Conservation (phyloP, 2,329 filamentous ascomycete species). For the Clonostachys byssicola region DNA sequence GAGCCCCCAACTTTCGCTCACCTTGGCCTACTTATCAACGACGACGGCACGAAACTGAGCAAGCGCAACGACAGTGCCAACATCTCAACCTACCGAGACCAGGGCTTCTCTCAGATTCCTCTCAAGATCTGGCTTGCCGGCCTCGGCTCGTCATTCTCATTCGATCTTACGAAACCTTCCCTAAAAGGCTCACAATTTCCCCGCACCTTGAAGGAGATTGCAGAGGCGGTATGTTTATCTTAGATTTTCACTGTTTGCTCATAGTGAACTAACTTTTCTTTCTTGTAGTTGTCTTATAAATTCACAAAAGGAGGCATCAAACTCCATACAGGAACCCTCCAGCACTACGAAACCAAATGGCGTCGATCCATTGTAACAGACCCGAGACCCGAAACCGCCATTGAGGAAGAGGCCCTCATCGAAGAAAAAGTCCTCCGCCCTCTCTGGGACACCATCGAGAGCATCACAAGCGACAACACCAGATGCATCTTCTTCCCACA, state of each 20-base stretch:
- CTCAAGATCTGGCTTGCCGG: slow-evolving; percentile 80
- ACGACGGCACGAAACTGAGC: slow-evolving; percentile 72
- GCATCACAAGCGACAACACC: background rate
- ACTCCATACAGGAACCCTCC: slow-evolving; percentile 75
- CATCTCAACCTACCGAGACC: slow-evolving; percentile 44
- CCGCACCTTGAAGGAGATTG: slow-evolving; percentile 56
- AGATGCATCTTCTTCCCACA: background rate
- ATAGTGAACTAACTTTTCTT: background rate
- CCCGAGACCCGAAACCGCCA: background rate
- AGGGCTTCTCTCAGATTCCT: slow-evolving; percentile 41
- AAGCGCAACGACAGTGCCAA: slow-evolving; percentile 65
- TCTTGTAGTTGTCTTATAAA: slow-evolving; percentile 67
- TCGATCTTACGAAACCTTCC: too few relatives aligned
- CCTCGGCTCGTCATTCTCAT: slow-evolving; percentile 37
- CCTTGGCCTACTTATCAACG: slow-evolving; percentile 69
- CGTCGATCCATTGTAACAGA: background rate
- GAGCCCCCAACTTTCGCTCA: slow-evolving; percentile 72
- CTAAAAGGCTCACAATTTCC: too few relatives aligned
- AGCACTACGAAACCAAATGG: slow-evolving; percentile 47
- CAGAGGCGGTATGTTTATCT: slow-evolving; percentile 52
- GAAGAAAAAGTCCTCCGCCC: background rate
- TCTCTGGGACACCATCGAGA: background rate
- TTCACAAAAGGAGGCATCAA: slow-evolving; percentile 90
- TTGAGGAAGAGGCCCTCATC: background rate
- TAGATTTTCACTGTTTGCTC: background rate